Conservation (phyloP, 768 basidiomycete species). For the Mycena albidolilacea region DNA sequence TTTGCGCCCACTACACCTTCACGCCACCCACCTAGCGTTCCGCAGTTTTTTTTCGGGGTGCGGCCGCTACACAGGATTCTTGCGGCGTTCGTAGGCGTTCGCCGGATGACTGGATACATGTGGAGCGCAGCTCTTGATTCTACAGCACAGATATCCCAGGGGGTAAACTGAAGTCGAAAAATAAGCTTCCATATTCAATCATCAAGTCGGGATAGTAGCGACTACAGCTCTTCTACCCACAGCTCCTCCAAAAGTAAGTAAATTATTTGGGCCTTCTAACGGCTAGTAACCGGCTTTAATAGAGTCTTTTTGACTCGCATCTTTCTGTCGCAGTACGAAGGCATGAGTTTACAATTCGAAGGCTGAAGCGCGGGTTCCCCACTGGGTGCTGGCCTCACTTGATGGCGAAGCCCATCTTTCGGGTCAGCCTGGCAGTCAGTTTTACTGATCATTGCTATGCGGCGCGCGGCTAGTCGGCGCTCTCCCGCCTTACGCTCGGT, state of each 20-base stretch:
- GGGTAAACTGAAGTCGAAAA: background rate
- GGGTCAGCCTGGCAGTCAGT: too few species aligned
- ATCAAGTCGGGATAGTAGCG: background rate
- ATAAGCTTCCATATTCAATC: background rate
- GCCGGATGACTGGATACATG: background rate
- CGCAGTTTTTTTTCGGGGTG: too few species aligned
- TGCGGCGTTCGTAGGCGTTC: background rate
- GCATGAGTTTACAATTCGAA: background rate
- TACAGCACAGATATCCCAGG: background rate
- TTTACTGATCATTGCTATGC: too few species aligned
- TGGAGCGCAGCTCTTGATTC: background rate
- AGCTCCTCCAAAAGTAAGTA: background rate
- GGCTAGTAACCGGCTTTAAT: background rate
- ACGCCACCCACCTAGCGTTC: too few species aligned
- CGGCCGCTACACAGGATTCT: too few species aligned
- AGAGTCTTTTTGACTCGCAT: too few species aligned
- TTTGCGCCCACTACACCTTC: background rate
- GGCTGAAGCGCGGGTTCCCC: too few species aligned
- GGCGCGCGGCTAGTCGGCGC: too few species aligned
- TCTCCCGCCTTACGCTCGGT: too few species aligned
- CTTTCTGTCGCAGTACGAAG: background rate
- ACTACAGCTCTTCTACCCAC: background rate
- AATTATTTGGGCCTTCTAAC: background rate
- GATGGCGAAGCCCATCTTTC: too few species aligned
- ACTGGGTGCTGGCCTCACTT: too few species aligned